Conservation (phyloP, 192 early-diverging fungal species). For the Powellomyces hirtus region DNA sequence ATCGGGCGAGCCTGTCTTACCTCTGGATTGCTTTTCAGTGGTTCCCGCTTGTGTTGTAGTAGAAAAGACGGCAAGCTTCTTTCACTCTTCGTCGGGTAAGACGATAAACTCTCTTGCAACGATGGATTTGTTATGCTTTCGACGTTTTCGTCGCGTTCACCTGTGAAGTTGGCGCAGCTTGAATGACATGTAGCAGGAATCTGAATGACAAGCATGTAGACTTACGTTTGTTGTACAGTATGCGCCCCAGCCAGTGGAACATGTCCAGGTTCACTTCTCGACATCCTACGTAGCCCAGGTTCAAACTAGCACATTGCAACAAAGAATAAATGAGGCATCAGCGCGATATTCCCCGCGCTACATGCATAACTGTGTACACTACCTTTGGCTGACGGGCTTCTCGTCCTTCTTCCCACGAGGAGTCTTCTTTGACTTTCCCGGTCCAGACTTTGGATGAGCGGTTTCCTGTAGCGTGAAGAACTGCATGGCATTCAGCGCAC, state of each 20-base stretch:
- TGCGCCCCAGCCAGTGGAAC: conserved; percentile 42
- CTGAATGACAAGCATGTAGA: neutral
- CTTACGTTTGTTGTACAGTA: conserved; percentile 41
- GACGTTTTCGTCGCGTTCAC: conserved; percentile 9
- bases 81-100: neutral
- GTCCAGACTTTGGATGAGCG: neutral
- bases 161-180: neutral
- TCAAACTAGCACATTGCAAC: neutral
- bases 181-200: neutral
- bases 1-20: conserved; percentile 3
- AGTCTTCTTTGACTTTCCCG: neutral
- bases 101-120: neutral
- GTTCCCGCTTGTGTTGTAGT: conserved; percentile 13
- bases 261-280: conserved; percentile 31
- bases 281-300: conserved; percentile 27
- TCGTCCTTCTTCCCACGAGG: neutral
- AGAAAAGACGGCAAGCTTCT: conserved; percentile 28
- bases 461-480: conserved; percentile 23
- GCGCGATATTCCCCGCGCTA: neutral
- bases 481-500: conserved; percentile 46
- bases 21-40: conserved; percentile 40
- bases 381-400: neutral
- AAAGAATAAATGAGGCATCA: neutral
- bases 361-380: neutral
- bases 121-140: neutral